phyloP scores from a whole-genome alignment of 768 basidiomycete genomes.

The Pseudohyphozyma bogoriensis region DNA sequence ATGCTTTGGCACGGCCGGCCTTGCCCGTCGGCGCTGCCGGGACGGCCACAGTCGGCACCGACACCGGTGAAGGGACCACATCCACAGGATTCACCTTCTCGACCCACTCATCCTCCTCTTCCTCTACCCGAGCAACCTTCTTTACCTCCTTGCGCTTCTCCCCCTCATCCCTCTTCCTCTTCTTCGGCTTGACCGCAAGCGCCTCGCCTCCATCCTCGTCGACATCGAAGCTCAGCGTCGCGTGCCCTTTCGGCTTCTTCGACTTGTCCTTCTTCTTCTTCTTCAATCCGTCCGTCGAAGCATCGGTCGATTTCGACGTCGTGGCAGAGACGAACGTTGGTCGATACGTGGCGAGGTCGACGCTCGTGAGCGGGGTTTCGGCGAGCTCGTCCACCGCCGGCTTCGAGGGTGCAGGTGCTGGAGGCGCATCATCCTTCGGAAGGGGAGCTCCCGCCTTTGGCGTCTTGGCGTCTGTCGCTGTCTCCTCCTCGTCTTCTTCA shows the following conservation, averaged over 20 bases:
- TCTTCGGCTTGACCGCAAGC: not conserved
- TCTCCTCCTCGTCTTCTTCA: conserved; percentile 38
- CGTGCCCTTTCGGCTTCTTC: conserved; percentile 43
- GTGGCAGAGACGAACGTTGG: conserved; percentile 64
- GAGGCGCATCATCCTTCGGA: no score
- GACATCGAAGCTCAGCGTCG: conserved; percentile 65
- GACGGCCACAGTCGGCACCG: no score
- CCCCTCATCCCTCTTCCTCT: conserved; percentile 44
- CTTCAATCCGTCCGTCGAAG: conserved; percentile 42
- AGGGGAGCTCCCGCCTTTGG: no score
- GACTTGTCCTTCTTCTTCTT: conserved; percentile 40
- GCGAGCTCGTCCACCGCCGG: no score
- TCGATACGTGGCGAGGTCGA: conserved; percentile 56
- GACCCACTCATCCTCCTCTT: not conserved
- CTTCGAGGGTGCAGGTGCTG: no score
- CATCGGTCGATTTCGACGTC: conserved; percentile 18
- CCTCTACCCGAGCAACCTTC: not conserved
- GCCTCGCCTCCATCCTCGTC: conserved; percentile 53
- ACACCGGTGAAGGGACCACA: no score
- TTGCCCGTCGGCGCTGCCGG: no score
- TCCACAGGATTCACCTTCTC: no score
- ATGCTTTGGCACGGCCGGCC: no score
- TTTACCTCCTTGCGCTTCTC: not conserved
- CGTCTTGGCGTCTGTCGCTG: conserved; percentile 5
- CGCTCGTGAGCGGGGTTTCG: conserved; percentile 21